Percentiles rank a stretch among this genome's conserved stretches.
phyloP scores from a whole-genome alignment of 2,329 filamentous ascomycete genomes.

The Monascus ruber region DNA sequence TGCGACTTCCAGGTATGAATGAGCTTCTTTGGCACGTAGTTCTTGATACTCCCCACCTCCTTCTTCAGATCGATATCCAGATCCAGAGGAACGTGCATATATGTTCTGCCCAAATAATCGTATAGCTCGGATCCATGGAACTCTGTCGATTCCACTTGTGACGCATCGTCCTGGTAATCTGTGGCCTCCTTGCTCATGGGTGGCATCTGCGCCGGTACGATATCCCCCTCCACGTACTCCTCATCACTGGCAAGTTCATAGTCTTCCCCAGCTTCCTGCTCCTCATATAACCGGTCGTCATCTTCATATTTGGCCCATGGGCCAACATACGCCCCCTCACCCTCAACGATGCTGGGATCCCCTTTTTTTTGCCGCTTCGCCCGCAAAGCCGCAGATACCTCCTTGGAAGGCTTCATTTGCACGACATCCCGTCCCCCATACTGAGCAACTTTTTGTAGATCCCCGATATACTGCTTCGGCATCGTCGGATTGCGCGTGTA shows the following conservation, averaged over 20 bases:
- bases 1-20: constrained; percentile 82
- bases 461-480: constrained; percentile 36
- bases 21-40: constrained; percentile 90
- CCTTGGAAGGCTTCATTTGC: constrained; percentile 52
- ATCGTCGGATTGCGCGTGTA: constrained; percentile 40
- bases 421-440: constrained; percentile 42
- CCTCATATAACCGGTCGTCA: constrained; percentile 59
- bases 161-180: constrained; percentile 41
- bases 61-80: constrained; percentile 76
- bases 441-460: constrained; percentile 33
- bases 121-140: constrained; percentile 76
- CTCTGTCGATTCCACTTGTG: constrained; percentile 66
- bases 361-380: constrained; percentile 78
- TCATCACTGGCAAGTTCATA: constrained; percentile 65
- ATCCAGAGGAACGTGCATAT: constrained; percentile 94
- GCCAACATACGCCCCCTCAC: constrained; percentile 77
- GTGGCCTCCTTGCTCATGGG: constrained; percentile 41
- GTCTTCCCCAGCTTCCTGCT: constrained; percentile 56
- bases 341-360: constrained; percentile 71
- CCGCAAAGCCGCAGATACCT: constrained; percentile 55
- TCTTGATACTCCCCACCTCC: constrained; percentile 67
- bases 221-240: constrained; percentile 65
- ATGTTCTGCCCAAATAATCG: constrained; percentile 92
- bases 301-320: constrained; percentile 83
- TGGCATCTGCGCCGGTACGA: constrained; percentile 40